Evolutionary conservation across 768 basidiomycete species (phyloP).

Genomic region (Amanita rubescens): DNA sequence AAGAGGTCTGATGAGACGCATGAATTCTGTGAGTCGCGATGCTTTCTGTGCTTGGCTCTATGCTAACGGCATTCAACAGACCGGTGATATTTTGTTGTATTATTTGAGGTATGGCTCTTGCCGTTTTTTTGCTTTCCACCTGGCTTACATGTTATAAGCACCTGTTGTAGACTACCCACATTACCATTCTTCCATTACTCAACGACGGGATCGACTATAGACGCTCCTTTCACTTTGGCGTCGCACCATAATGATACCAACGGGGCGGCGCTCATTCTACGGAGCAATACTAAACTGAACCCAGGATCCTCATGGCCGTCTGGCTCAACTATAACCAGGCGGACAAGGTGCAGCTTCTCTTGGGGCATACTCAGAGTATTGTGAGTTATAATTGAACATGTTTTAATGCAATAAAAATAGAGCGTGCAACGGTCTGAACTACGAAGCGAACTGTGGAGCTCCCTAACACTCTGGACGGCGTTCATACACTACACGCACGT

Average conservation of each 20-base stretch:
- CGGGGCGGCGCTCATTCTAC: slow-evolving; percentile 79
- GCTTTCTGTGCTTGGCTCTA: background rate
- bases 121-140: background rate
- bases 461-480: slow-evolving; percentile 96
- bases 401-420: background rate
- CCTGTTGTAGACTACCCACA: background rate
- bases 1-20: slow-evolving; percentile 94
- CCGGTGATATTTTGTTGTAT: slow-evolving; percentile 10
- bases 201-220: background rate
- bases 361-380: background rate
- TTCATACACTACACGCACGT: slow-evolving; percentile 60
- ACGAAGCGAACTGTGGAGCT: slow-evolving; percentile 31
- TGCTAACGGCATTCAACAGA: background rate
- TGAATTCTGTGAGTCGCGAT: slow-evolving; percentile 76
- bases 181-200: background rate
- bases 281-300: slow-evolving; percentile 54
- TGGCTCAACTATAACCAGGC: background rate
- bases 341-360: slow-evolving; percentile 9
- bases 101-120: slow-evolving; percentile 16
- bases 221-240: slow-evolving; percentile 69
- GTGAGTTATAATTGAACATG: background rate
- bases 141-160: background rate
- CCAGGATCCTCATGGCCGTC: background rate
- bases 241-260: slow-evolving; percentile 47
- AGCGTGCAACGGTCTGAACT: background rate